Conservation (phyloP, 768 basidiomycete genomes). For the Psilocybe tampanensis region DNA sequence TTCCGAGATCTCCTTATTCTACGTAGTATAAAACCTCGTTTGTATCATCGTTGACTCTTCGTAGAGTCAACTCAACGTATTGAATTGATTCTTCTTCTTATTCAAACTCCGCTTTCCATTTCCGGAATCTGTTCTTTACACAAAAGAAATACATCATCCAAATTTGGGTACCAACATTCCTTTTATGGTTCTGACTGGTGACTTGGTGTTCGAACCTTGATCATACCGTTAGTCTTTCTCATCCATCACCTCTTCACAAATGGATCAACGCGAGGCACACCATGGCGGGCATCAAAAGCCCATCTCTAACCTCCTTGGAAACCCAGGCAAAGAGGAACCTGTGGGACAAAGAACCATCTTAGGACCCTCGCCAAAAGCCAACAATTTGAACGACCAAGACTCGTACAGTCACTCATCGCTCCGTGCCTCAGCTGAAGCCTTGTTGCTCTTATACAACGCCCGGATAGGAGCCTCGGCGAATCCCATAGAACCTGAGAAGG, state of each 20-base stretch:
- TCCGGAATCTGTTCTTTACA: too few relatives aligned
- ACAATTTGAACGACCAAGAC: background rate
- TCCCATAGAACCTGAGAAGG: background rate
- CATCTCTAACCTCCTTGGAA: too few relatives aligned
- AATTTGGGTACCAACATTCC: background rate
- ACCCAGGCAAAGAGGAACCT: background rate
- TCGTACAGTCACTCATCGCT: background rate
- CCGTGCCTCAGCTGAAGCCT: slow-evolving; percentile 5
- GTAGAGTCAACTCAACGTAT: too few relatives aligned
- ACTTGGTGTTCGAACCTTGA: too few relatives aligned
- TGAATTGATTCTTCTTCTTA: too few relatives aligned
- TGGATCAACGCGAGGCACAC: background rate
- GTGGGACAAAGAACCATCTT: background rate
- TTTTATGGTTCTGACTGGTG: background rate
- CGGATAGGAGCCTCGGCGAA: background rate
- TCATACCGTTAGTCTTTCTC: too few relatives aligned
- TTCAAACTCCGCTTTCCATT: too few relatives aligned
- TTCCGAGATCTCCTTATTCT: too few relatives aligned
- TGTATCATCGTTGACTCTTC: too few relatives aligned
- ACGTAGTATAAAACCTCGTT: too few relatives aligned
- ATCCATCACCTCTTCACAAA: background rate
- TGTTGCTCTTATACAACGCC: slow-evolving; percentile 8
- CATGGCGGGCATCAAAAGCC: too few relatives aligned
- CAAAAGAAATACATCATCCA: background rate
- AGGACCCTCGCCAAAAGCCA: background rate